phyloP scores from a whole-genome alignment of 2,329 filamentous ascomycete species.

The Colletotrichum lupini region DNA sequence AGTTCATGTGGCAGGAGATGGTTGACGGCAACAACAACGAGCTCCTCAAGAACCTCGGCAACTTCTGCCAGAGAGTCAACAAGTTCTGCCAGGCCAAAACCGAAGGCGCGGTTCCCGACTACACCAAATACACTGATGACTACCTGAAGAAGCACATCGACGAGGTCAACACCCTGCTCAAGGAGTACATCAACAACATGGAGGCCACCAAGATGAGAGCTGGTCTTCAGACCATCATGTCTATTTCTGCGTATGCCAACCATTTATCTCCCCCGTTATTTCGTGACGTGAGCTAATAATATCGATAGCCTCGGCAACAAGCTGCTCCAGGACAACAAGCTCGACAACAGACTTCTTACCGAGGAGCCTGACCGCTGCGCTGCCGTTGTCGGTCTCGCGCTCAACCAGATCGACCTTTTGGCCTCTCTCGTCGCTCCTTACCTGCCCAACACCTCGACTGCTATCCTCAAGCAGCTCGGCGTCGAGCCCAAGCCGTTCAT shows the following conservation, averaged over 20 bases:
- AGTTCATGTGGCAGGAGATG: conserved; percentile 90
- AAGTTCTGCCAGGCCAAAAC: conserved; percentile 84
- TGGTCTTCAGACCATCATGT: conserved; percentile 73
- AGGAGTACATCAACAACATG: conserved; percentile 74
- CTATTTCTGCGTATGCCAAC: conserved; percentile 64
- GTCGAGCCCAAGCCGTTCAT: conserved; percentile 64
- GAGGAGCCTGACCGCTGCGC: conserved; percentile 66
- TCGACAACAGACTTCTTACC: conserved; percentile 65
- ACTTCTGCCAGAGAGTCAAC: conserved; percentile 76
- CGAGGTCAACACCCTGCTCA: conserved; percentile 74
- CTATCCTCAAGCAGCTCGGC: conserved; percentile 83
- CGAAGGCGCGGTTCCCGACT: conserved; percentile 75
- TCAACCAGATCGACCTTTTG: conserved; percentile 86
- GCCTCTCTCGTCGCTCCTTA: conserved; percentile 84
- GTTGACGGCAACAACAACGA: conserved; percentile 89
- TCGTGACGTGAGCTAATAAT: background rate
- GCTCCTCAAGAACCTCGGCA: conserved; percentile 80
- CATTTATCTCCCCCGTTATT: conserved; percentile 8
- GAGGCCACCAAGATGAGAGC: conserved; percentile 78
- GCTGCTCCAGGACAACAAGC: conserved; percentile 62
- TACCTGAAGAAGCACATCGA: conserved; percentile 64
- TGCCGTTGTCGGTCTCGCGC: conserved; percentile 77
- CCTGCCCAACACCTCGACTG: conserved; percentile 81
- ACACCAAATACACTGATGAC: conserved; percentile 65
- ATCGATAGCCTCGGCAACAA: conserved; percentile 54